A percentile compares a stretch with the other conserved stretches of the same genome.
phyloP scores from a whole-genome alignment of 1,284 basidiomycete species.

The Earliella scabrosa region DNA sequence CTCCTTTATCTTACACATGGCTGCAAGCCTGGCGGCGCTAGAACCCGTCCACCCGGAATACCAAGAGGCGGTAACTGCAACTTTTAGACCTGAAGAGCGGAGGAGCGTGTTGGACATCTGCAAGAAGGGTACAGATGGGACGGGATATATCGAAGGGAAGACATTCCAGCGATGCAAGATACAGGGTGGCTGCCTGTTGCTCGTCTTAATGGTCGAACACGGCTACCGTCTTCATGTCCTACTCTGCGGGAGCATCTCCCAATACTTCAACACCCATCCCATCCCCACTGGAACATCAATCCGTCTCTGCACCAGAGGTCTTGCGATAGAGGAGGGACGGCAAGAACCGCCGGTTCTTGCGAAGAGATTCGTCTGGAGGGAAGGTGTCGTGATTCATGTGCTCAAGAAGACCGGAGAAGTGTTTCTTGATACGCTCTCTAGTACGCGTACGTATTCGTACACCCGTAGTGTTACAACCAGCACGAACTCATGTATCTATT shows the following conservation, averaged over 20 bases:
- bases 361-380: conserved; percentile 14
- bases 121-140: conserved; percentile 17
- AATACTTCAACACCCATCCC: conserved; percentile 7
- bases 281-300: conserved; percentile 15
- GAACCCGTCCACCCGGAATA: conserved; percentile 1
- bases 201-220: conserved; percentile 33
- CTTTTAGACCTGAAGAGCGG: conserved; percentile 14
- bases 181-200: conserved; percentile 24
- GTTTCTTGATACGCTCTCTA: not conserved
- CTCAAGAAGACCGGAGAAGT: conserved; percentile 12
- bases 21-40: no score
- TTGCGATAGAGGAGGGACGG: conserved; percentile 6
- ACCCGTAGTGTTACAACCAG: no score
- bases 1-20: no score
- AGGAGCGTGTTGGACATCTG: conserved; percentile 22
- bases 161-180: conserved; percentile 30
- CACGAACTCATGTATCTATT: no score
- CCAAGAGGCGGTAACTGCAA: not conserved
- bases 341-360: not conserved
- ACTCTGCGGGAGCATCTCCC: conserved; percentile 13
- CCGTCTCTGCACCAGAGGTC: conserved; percentile 5
- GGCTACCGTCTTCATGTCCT: conserved; percentile 12
- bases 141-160: conserved; percentile 43
- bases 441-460: no score
- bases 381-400: conserved; percentile 4